Base-by-base conservation (phyloP, 495 filamentous ascomycete species). In the Penicillium coffeae region DNA sequence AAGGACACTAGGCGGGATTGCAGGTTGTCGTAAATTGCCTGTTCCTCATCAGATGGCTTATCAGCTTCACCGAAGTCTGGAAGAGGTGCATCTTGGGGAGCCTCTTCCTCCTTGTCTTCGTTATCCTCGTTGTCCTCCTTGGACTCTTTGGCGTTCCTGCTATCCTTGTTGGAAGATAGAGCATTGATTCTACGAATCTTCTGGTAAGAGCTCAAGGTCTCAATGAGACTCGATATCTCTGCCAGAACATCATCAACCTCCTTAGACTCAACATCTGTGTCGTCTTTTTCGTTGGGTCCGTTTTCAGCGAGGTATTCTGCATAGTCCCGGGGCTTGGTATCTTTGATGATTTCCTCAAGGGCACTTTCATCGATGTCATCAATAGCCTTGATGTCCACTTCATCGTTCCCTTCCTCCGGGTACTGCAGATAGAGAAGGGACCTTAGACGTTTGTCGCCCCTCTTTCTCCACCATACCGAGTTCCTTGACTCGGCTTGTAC, bases 161-260 rank as follows among this genome's bases (percentile, higher is more conserved):
- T 68, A 41, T 75, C 72, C 13, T 60, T 63, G 32, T 59, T 58
- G 8, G 66, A 48, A 15, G 70, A 60, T 8, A 76, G 68, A 5
- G 69, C 48, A 33, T 71, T 73, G 74, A 85, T 73, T 48, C 86
- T 89, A 37, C 90, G 85, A 51, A 89, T 88, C 36, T 83, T 84
- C 64, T 95, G 91, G 59, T 90, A 88, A 0, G 91, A 96, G 47
- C 86, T 79, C 15, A 96, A 73, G 1, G 88, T 91, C 55, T 94
- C 84, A 19, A 96, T 76, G 45, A 94, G 63, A 40, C 94, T 87
- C 7, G 89, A 90, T 18, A 96, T 81, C 22, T 91, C 87, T 16
- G 78, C 65, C 16, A 95, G 74, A 22, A 92, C 57, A n/a, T 89
- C 85, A 21, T 92, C 84, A 6, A 79, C 36, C 32, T 87, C 82